These are phyloP conservation scores for Kwoniella botswanensis DNA, from an alignment of 768 basidiomycete genomes.

Conservation along the genomic window DNA sequence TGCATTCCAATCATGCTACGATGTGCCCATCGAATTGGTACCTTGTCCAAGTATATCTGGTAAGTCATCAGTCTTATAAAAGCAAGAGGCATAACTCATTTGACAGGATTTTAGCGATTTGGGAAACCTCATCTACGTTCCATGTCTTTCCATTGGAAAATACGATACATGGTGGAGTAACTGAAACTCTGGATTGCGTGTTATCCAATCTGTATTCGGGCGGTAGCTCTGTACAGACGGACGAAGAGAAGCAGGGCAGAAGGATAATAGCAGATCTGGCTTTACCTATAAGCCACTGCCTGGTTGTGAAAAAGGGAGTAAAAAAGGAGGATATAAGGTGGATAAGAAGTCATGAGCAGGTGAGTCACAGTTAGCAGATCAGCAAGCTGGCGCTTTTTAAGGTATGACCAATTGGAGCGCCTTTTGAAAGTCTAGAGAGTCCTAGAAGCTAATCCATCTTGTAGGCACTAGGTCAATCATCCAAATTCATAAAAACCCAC, in stretches of 20 bases:
- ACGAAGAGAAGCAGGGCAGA: neutral
- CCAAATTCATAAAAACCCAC: constrained; percentile 36
- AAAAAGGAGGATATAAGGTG: constrained; percentile 46
- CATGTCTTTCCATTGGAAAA: constrained; percentile 55
- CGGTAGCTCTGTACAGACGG: neutral
- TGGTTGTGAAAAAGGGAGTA: constrained; percentile 42
- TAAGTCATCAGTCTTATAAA: constrained; percentile 8
- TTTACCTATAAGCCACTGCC: constrained; percentile 47
- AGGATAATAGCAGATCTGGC: constrained; percentile 41
- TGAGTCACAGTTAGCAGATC: constrained; percentile 16
- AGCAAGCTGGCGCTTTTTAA: no score
- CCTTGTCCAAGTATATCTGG: constrained; percentile 45
- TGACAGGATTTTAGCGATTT: constrained; percentile 8
- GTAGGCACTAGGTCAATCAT: constrained; percentile 57
- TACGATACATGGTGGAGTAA: constrained; percentile 53
- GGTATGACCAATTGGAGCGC: no score
- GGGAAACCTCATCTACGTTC: constrained; percentile 26
- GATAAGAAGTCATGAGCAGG: constrained; percentile 57
- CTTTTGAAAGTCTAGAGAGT: neutral
- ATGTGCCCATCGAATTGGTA: constrained; percentile 22
- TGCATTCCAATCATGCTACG: constrained; percentile 22
- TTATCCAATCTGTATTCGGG: constrained; percentile 17
- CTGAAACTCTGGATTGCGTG: constrained; percentile 49
- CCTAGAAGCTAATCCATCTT: neutral
- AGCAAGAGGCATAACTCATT: neutral